Conservation (phyloP, 1,284 basidiomycete genomes). For the Pisolithus thermaeus region DNA sequence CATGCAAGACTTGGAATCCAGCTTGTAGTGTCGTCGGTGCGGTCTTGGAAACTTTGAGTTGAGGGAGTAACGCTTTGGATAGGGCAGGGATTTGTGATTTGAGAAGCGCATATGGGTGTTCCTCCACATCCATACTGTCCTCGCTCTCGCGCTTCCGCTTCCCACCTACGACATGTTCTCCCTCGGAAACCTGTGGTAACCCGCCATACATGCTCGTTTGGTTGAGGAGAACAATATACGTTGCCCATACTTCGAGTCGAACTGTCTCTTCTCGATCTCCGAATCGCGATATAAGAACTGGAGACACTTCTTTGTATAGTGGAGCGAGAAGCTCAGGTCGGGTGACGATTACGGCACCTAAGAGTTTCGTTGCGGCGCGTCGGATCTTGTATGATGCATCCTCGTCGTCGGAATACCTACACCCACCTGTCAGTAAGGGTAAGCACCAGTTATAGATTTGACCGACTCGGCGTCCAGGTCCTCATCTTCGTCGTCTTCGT, state of each 20-base stretch:
- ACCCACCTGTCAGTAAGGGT: not conserved
- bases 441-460: not conserved
- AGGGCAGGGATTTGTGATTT: conserved; percentile 71
- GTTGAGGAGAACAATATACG: conserved; percentile 75
- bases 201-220: conserved; percentile 80
- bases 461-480: conserved; percentile 71
- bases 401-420: conserved; percentile 93
- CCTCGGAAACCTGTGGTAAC: conserved; percentile 46
- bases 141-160: conserved; percentile 81
- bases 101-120: conserved; percentile 68
- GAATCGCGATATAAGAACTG: conserved; percentile 85
- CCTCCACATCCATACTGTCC: conserved; percentile 68
- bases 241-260: conserved; percentile 87
- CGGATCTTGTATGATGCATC: conserved; percentile 99
- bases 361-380: conserved; percentile 86
- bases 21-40: conserved; percentile 77
- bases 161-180: conserved; percentile 44
- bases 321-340: conserved; percentile 79
- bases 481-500: conserved; percentile 74
- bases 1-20: conserved; percentile 75
- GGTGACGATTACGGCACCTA: conserved; percentile 81
- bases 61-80: conserved; percentile 78
- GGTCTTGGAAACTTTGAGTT: conserved; percentile 79
- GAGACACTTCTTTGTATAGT: conserved; percentile 82
- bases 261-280: conserved; percentile 96